A percentile compares a stretch with the other conserved stretches of the same genome.
Conservation (phyloP, 805 yeast genomes). For the Starmerella lactis-condensi region DNA sequence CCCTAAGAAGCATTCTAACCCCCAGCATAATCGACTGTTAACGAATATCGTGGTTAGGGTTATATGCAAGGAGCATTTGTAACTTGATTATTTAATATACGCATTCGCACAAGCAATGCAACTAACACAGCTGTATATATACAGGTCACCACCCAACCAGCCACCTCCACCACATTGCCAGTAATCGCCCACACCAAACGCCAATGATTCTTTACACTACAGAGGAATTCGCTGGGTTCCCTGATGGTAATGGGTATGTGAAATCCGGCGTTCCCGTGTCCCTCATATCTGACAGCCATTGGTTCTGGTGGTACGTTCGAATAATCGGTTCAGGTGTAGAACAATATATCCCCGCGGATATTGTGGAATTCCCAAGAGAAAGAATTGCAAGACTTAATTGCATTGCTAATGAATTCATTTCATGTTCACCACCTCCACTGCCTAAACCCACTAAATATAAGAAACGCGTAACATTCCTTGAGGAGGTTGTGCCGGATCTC, state of each 20-base stretch:
- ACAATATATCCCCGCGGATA: constrained; percentile 95
- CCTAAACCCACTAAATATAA: background rate
- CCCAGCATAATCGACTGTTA: too few relatives aligned
- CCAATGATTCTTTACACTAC: background rate
- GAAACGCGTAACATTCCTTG: background rate
- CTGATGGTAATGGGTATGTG: background rate
- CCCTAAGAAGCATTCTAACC: too few relatives aligned
- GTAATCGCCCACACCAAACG: too few relatives aligned
- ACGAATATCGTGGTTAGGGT: too few relatives aligned
- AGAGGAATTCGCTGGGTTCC: constrained; percentile 1
- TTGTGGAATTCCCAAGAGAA: constrained; percentile 79
- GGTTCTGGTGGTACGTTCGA: constrained; percentile 91
- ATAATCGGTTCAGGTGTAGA: constrained; percentile 41
- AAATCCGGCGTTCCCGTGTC: constrained; percentile 22
- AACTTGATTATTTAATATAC: too few relatives aligned
- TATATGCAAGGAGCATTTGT: too few relatives aligned
- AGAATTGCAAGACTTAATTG: constrained; percentile 68
- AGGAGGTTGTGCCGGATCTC: constrained; percentile 1
- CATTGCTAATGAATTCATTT: constrained; percentile 1
- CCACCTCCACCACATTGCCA: too few relatives aligned
- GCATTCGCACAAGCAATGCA: too few relatives aligned
- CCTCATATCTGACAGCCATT: constrained; percentile 69
- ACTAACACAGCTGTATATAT: too few relatives aligned
- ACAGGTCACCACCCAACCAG: too few relatives aligned
- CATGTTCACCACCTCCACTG: background rate